Conservation (phyloP, 2,329 filamentous ascomycete genomes). For the Tolypocladium ovalisporum region DNA sequence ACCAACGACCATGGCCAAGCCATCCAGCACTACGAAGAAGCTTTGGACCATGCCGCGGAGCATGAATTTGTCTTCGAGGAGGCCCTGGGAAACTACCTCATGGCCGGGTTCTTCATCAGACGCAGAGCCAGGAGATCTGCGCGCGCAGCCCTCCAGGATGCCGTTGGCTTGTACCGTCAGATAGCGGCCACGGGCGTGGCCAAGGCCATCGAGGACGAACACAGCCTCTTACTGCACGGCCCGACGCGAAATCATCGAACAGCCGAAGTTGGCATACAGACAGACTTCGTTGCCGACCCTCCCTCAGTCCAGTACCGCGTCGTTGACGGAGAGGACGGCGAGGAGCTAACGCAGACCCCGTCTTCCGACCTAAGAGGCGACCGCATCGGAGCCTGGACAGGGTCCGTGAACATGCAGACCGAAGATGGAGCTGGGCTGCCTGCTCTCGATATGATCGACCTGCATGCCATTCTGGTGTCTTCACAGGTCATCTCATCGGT, state of each 20-base stretch:
- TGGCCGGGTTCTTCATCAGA: slow-evolving; percentile 60
- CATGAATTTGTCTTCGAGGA: slow-evolving; percentile 60
- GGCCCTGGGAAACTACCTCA: slow-evolving; percentile 61
- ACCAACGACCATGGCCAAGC: slow-evolving; percentile 44
- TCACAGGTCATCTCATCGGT: slow-evolving; percentile 74
- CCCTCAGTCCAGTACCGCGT: slow-evolving; percentile 39
- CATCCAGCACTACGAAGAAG: slow-evolving; percentile 56
- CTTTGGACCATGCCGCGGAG: slow-evolving; percentile 60
- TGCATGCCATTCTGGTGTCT: slow-evolving; percentile 67
- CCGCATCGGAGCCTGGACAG: slow-evolving; percentile 52
- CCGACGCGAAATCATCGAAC: slow-evolving; percentile 47
- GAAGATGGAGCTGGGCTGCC: slow-evolving; percentile 54
- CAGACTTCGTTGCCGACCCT: slow-evolving; percentile 53
- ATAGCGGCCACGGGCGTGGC: slow-evolving; percentile 61
- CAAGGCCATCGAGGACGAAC: slow-evolving; percentile 55
- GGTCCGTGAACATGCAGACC: slow-evolving; percentile 42
- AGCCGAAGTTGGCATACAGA: slow-evolving; percentile 57
- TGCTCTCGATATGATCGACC: slow-evolving; percentile 71
- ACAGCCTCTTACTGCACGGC: slow-evolving; percentile 55
- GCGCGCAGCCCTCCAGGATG: slow-evolving; percentile 56
- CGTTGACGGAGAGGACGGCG: slow-evolving; percentile 32
- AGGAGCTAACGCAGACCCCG: slow-evolving; percentile 28
- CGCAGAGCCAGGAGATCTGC: slow-evolving; percentile 56
- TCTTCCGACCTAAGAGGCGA: slow-evolving; percentile 43
- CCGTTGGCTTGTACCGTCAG: slow-evolving; percentile 56